Base-by-base conservation (phyloP, 1,139 yeast genomes). In the Groenewaldozyma auringiensis region DNA sequence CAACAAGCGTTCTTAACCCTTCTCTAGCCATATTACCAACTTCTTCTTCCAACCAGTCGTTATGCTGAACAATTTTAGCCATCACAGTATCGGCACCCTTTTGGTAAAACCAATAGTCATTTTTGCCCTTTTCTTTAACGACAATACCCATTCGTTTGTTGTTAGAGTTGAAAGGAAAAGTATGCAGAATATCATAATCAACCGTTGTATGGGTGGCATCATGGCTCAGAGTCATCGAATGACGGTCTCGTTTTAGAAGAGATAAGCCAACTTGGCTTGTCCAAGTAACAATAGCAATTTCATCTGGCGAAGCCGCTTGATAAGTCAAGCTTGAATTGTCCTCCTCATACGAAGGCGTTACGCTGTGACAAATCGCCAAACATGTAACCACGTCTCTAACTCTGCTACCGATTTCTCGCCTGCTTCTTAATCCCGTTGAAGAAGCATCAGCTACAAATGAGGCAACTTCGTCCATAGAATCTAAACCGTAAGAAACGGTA, bases 291-390 rank as follows among this genome's bases (percentile, higher is more conserved):
- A 94, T 92, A 18, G 99, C 98, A 53, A 92, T 81, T 64, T 94
- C 99, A 68, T 94, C 99, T 0, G 99, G 99, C 0, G 97, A 89
- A 0, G 97, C 96, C 0, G 98, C 98, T 65, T 94, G 99, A 62
- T 89, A 94, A 1, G 87, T 75, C 8, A 85, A 62, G 43, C 68
- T 74, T n/a, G n/a, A n/a, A 3, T 81, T 81, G 20, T 57, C 64
- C 25, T 63, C 69, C 48, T 83, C 94, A 52, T 77, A 72, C 0
- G 87, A 78, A 1, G 96, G 96, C 0, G 98, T 94, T 25, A 94
- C 99, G 56, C 88, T 88, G 63, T 94, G 99, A 64, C 99, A 94
- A 16, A 89, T 69, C 0, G 97, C 95, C 43, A 94, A 70, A 0
- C 96, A 85, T 2, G 79, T 66, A 1, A 88, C 79, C 52, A 89